Evolutionary conservation across 2,329 filamentous ascomycete species (phyloP).

Genomic region (Colletotrichum tofieldiae): DNA sequence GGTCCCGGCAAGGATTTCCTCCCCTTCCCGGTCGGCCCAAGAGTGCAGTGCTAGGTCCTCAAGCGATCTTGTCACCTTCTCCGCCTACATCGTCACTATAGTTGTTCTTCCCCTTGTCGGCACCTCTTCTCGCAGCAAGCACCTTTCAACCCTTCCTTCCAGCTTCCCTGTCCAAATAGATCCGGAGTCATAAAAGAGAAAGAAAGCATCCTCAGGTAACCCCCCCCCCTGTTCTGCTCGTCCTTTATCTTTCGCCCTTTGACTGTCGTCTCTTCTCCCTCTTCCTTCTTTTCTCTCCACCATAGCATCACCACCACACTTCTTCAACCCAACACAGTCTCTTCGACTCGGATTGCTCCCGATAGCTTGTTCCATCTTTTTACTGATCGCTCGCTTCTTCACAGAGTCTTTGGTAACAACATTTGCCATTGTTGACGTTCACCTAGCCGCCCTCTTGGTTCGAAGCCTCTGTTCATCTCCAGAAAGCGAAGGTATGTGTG

Average conservation of each 20-base stretch:
- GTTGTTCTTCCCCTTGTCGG: slow-evolving; percentile 16
- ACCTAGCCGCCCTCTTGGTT: slow-evolving; percentile 35
- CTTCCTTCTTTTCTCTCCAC: slow-evolving; percentile 40
- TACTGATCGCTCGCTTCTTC: slow-evolving; percentile 70
- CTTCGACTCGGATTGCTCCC: slow-evolving; percentile 64
- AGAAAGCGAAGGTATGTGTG: slow-evolving; percentile 38
- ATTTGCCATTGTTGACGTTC: slow-evolving; percentile 55
- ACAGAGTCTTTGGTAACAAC: slow-evolving; percentile 68
- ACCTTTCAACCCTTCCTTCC: slow-evolving; percentile 15
- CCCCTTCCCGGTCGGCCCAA: slow-evolving; percentile 2
- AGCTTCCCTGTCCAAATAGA: background rate
- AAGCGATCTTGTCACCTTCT: background rate
- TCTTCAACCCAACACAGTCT: slow-evolving; percentile 54
- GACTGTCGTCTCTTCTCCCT: slow-evolving; percentile 47
- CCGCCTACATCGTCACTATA: slow-evolving; percentile 17
- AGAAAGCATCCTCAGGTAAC: slow-evolving; percentile 36
- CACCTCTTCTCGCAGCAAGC: slow-evolving; percentile 20
- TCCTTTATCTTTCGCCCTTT: slow-evolving; percentile 47
- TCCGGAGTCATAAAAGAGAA: slow-evolving; percentile 9
- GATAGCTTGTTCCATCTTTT: slow-evolving; percentile 74
- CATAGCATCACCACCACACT: slow-evolving; percentile 63
- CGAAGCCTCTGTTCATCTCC: slow-evolving; percentile 47
- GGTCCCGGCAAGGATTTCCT: slow-evolving; percentile 9
- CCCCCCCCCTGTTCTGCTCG: slow-evolving; percentile 30
- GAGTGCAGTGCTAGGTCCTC: background rate